Percentiles rank a stretch among this genome's conserved stretches.
Conservation (phyloP, 139 green algal genomes). For the Parachlorella kessleri region DNA sequence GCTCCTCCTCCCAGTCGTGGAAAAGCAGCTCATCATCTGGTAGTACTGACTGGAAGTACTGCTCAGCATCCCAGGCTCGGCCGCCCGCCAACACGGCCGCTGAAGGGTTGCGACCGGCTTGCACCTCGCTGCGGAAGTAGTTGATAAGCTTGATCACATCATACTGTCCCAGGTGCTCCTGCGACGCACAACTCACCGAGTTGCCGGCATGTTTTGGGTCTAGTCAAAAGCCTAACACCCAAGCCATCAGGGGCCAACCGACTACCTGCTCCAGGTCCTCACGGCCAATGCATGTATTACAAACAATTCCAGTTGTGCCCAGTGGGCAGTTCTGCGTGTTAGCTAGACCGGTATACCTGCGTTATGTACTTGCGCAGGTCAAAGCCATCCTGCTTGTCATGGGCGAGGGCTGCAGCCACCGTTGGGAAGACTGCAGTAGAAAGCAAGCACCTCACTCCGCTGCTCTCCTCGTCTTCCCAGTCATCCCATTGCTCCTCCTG, state of each 20-base stretch:
- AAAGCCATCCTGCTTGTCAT: slow-evolving; percentile 65
- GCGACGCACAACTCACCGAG: too few species aligned
- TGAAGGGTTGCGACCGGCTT: slow-evolving; percentile 52
- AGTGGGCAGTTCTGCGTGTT: too few species aligned
- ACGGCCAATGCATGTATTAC: too few species aligned
- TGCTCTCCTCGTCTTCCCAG: slow-evolving; percentile 55
- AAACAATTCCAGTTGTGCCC: too few species aligned
- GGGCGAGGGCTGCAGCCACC: slow-evolving; percentile 59
- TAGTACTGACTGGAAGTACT: slow-evolving; percentile 65
- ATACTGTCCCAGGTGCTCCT: slow-evolving; percentile 69
- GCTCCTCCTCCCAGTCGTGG: slow-evolving; percentile 70
- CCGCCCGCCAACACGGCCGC: slow-evolving; percentile 23
- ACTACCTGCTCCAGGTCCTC: too few species aligned
- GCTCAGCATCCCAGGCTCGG: slow-evolving; percentile 62
- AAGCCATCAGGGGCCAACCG: too few species aligned
- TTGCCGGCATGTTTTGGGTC: too few species aligned
- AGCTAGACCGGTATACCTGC: too few species aligned
- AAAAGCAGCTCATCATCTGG: slow-evolving; percentile 79
- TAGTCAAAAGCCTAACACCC: too few species aligned
- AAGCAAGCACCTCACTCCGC: slow-evolving; percentile 69
- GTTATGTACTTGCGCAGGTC: slow-evolving; percentile 26
- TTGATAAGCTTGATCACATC: slow-evolving; percentile 83
- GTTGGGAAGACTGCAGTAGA: slow-evolving; percentile 38
- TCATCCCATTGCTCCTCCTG: slow-evolving; percentile 44
- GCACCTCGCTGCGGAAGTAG: slow-evolving; percentile 67